phyloP scores from a whole-genome alignment of 768 basidiomycete species.

The Phanerochaete sordida region DNA sequence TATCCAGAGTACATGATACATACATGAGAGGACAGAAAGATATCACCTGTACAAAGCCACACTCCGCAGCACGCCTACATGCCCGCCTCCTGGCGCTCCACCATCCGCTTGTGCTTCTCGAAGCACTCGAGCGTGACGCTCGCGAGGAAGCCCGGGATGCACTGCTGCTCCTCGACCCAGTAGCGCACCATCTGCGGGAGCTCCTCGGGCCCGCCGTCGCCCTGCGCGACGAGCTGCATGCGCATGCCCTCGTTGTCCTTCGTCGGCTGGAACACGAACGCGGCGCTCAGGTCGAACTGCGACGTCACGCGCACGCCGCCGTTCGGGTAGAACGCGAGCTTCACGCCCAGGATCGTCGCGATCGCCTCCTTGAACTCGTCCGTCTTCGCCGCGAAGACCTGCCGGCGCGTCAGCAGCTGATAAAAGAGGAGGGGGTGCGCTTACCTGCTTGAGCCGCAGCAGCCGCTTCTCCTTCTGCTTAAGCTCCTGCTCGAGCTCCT shows the following conservation, averaged over 20 bases:
- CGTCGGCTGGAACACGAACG: constrained; percentile 80
- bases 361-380: constrained; percentile 92
- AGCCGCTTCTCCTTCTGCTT: constrained; percentile 82
- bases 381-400: constrained; percentile 84
- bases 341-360: constrained; percentile 84
- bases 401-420: not conserved
- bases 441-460: constrained; percentile 76
- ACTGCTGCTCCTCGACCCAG: constrained; percentile 84
- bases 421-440: not conserved
- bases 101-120: constrained; percentile 53
- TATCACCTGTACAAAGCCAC: not conserved
- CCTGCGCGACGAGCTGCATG: constrained; percentile 74
- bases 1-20: not conserved
- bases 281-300: constrained; percentile 83
- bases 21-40: not conserved
- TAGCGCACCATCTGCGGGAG: constrained; percentile 73
- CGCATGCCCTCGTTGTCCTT: constrained; percentile 29
- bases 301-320: constrained; percentile 88
- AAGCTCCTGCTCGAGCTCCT: constrained; percentile 58
- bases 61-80: not conserved
- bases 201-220: constrained; percentile 73
- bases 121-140: constrained; percentile 87
- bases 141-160: constrained; percentile 86
- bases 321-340: constrained; percentile 87
- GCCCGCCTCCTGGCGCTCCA: not conserved